Conservation (phyloP, 2,329 filamentous ascomycete genomes). For the Trichoderma simmonsii region DNA sequence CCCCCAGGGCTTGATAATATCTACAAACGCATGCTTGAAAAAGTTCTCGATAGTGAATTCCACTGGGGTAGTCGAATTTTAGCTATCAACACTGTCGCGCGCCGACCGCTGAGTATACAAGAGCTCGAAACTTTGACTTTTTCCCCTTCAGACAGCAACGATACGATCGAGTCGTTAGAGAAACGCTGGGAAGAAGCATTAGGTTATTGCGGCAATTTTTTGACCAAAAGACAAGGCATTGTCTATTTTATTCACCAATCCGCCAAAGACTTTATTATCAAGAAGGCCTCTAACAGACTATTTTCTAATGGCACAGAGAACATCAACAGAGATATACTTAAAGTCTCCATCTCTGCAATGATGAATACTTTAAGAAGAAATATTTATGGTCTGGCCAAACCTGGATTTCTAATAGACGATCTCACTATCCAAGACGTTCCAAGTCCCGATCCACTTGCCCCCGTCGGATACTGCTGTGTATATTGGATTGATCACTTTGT, state of each 20-base stretch:
- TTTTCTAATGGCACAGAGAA: conserved; percentile 29
- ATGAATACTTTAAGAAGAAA: neutral
- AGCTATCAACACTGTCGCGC: neutral
- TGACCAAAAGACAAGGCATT: conserved; percentile 30
- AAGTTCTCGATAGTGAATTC: neutral
- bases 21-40: neutral
- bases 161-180: neutral
- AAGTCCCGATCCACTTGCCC: neutral
- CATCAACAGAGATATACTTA: conserved; percentile 35
- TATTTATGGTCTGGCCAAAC: neutral
- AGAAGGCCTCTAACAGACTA: conserved; percentile 26
- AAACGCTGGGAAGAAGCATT: neutral
- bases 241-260: conserved; percentile 43
- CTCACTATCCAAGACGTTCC: neutral
- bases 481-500: neutral
- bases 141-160: no score
- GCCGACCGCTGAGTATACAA: neutral
- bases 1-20: neutral
- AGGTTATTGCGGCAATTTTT: conserved; percentile 38
- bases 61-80: neutral
- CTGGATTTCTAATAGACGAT: neutral
- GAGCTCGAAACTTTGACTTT: neutral
- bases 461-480: neutral
- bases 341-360: neutral
- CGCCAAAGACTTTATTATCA: conserved; percentile 41